Evolutionary conservation across 768 basidiomycete genomes (phyloP).

Genomic region (Neoboletus magnificus): DNA sequence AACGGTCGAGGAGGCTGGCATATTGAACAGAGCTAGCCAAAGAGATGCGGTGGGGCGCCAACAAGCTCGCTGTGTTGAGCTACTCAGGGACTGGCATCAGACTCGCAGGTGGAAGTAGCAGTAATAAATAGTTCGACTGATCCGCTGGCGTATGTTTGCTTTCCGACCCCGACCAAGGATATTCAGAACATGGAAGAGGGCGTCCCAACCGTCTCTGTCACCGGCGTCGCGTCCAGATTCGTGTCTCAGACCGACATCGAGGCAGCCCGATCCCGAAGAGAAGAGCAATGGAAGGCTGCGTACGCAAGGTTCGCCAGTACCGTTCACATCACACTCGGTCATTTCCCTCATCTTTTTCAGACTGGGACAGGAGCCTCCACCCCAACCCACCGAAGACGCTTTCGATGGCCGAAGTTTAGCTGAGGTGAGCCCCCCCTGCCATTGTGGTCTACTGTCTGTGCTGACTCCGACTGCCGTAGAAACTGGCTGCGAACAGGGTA

Average conservation of each 20-base stretch:
- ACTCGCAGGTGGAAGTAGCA: background rate
- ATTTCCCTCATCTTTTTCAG: conserved; percentile 34
- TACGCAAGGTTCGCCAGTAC: conserved; percentile 60
- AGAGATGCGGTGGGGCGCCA: background rate
- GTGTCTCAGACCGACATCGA: conserved; percentile 79
- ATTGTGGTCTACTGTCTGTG: conserved; percentile 2
- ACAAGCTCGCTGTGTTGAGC: background rate
- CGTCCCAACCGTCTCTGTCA: conserved; percentile 69
- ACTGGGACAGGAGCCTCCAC: conserved; percentile 82
- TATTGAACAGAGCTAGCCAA: background rate
- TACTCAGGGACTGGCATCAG: background rate
- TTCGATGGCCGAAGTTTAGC: conserved; percentile 86
- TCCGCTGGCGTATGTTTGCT: conserved; percentile 6
- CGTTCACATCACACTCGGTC: background rate
- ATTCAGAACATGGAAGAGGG: conserved; percentile 53
- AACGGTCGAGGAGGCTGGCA: conserved; percentile 17
- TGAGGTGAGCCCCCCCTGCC: conserved; percentile 56
- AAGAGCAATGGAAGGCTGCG: conserved; percentile 88
- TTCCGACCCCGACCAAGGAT: conserved; percentile 20
- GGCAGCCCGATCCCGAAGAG: conserved; percentile 61
- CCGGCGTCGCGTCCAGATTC: conserved; percentile 79
- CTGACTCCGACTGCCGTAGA: conserved; percentile 41
- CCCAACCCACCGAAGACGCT: conserved; percentile 67
- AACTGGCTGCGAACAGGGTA: conserved; percentile 88
- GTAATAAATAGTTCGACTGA: background rate